Evolutionary conservation across 1,139 yeast species (phyloP), one percentile per base, ranked within the genome.

Genomic region (Lodderomyces beijingensis): DNA sequence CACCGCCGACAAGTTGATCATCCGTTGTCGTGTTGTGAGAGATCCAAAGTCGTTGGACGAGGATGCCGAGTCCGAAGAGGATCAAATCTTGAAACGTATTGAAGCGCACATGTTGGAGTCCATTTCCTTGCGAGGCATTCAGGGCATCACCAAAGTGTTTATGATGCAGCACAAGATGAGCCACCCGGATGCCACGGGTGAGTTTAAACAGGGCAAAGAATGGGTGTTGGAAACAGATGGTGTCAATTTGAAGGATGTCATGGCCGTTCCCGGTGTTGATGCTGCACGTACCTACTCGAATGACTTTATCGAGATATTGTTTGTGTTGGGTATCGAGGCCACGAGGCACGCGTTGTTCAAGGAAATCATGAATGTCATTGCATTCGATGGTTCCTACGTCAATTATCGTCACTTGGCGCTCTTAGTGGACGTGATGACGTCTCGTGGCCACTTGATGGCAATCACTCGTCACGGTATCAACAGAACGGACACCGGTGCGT

Each of bases 211-310:
- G 62, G 83, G 84, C 42, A 89, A 87, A 57, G 97, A 91, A 59
- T 91, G 97, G 97, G 96, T 88, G 24, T 73, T 93, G 59, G 99
- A 93, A 74, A 89, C 98, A 2, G 98, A 93, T 65, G 99, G 99
- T 70, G 91, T 87, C 37, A 93, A 91, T 53, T 72, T 93, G 50
- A 84, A 96, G 2, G 96, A 89, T 52, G 98, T 91, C 34, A 86
- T 93, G 83, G 74, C 91, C 27, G 91, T 88, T 39, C 89, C 88
- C 16, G 98, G 98, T 52, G 96, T 93, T 33, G 97, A 91, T 58
- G 71, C 95, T 3, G 57, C 79, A 16, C 77, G 96, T 56, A 86
- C 95, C 4, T 88, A 88, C 61, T 88, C 97, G 29, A 93, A 93
- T 62, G 89, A 96, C 40, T 93, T 93, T 59, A 95, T 93, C 51